Evolutionary conservation across 2,329 filamentous ascomycete genomes (phyloP).

Genomic region (Colletotrichum scovillei): DNA sequence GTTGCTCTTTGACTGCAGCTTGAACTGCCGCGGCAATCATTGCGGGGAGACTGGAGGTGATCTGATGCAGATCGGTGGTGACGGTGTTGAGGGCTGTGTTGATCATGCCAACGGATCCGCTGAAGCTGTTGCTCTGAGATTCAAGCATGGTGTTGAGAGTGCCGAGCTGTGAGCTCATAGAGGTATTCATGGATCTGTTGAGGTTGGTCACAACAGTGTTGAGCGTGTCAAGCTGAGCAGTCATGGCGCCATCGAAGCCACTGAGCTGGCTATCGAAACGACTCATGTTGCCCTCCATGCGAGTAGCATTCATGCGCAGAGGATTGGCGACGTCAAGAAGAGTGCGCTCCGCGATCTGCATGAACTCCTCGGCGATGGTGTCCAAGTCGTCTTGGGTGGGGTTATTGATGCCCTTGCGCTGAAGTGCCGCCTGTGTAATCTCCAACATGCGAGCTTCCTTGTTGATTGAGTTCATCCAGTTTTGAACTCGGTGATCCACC

Average conservation of each 20-base stretch:
- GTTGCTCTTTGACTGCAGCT: neutral
- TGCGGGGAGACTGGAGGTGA: too few relatives aligned
- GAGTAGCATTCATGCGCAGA: slow-evolving; percentile 23
- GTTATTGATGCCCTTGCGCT: slow-evolving; percentile 31
- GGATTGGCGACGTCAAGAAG: slow-evolving; percentile 34
- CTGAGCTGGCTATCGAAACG: slow-evolving; percentile 1
- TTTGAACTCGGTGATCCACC: slow-evolving; percentile 24
- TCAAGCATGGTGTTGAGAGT: neutral
- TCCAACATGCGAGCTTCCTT: slow-evolving; percentile 30
- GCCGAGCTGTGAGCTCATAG: neutral
- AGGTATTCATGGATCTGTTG: too few relatives aligned
- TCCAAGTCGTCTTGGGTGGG: slow-evolving; percentile 31
- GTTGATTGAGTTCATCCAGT: slow-evolving; percentile 30
- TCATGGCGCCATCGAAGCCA: too few relatives aligned
- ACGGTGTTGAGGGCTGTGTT: too few relatives aligned
- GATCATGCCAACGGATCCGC: too few relatives aligned
- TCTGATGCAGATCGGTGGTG: too few relatives aligned
- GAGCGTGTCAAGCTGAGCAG: too few relatives aligned
- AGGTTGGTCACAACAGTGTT: too few relatives aligned
- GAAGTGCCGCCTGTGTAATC: slow-evolving; percentile 28
- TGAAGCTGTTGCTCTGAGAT: too few relatives aligned
- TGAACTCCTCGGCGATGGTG: slow-evolving; percentile 34
- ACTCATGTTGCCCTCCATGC: neutral
- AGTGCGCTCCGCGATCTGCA: slow-evolving; percentile 32
- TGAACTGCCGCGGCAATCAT: neutral